Conservation (phyloP, 75 land plant genomes). For the Picea sitchensis region DNA sequence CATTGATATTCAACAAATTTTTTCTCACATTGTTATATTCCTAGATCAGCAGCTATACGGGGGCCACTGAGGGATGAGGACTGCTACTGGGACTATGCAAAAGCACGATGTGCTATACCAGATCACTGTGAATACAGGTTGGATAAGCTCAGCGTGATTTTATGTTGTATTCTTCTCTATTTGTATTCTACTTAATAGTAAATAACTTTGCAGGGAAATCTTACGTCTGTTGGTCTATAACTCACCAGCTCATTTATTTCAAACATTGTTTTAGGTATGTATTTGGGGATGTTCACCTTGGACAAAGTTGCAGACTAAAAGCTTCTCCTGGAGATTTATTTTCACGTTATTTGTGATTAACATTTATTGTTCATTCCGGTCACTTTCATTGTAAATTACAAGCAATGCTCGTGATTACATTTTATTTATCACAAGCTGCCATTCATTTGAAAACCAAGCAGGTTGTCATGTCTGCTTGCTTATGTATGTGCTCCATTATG, state of each 20-base stretch:
- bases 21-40: constrained; percentile 12
- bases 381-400: neutral
- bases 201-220: neutral
- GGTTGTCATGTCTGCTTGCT: neutral
- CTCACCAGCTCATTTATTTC: neutral
- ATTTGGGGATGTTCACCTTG: constrained; percentile 98
- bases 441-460: constrained; percentile 3
- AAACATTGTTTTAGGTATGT: constrained; percentile 63
- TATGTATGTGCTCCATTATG: neutral
- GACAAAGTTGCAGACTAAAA: constrained; percentile 94
- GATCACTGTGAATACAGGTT: constrained; percentile 98
- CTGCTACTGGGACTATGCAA: constrained; percentile 98
- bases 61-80: constrained; percentile 97
- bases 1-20: no score
- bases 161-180: neutral
- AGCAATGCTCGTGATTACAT: constrained; percentile 8
- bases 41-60: constrained; percentile 55
- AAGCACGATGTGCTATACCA: constrained; percentile 94
- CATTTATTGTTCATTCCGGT: neutral
- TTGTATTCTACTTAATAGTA: neutral
- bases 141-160: neutral
- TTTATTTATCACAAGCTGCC: constrained; percentile 6
- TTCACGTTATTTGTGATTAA: constrained; percentile 50
- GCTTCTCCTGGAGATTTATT: constrained; percentile 64
- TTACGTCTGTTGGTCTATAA: neutral